These are phyloP conservation scores for Solanum appendiculatum DNA, from an alignment of 257 asterid species.

Conservation along the genomic window DNA sequence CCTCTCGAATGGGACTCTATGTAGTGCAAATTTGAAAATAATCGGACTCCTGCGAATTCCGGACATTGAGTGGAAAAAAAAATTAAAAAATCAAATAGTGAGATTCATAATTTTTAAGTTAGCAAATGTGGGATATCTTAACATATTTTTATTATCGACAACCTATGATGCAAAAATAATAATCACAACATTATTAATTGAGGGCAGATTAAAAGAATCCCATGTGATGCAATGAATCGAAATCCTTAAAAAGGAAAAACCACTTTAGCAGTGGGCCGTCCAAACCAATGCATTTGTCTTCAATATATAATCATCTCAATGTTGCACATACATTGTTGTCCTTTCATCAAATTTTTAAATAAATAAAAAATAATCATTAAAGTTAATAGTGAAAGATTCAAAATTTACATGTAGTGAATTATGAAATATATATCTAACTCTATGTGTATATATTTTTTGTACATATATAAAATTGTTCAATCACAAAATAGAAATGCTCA, in stretches of 20 bases:
- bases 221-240: neutral
- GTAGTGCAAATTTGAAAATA: no score
- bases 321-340: neutral
- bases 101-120: neutral
- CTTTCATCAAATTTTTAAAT: neutral
- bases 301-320: neutral
- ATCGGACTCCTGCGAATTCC: no score
- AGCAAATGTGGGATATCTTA: no score
- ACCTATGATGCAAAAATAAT: neutral
- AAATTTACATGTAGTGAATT: neutral
- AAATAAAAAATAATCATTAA: no score
- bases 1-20: no score
- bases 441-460: neutral
- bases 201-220: neutral
- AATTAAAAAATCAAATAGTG: no score
- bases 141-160: no score
- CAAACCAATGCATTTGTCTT: neutral
- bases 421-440: neutral
- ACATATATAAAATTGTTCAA: no score
- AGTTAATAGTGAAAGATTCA: neutral
- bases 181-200: neutral
- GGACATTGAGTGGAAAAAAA: no score
- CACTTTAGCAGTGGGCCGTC: neutral
- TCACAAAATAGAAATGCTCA: no score
- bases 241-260: neutral